These are phyloP conservation scores for Ormosia emarginata DNA, from an alignment of 306 rosid genomes.

Conservation along the genomic window DNA sequence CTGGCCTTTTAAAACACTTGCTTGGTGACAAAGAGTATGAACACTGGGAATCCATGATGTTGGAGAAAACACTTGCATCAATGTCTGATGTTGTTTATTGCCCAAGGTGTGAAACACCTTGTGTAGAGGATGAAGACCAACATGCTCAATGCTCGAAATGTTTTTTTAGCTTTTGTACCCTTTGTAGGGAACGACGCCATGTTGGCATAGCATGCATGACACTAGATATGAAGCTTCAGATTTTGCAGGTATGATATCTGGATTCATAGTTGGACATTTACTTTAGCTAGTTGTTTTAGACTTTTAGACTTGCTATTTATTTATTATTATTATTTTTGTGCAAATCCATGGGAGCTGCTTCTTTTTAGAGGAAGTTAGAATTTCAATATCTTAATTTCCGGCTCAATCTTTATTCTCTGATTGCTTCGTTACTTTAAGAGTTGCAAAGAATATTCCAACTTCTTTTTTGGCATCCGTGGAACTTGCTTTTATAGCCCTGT, in stretches of 20 bases:
- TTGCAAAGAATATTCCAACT: background rate
- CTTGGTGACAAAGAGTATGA: slow-evolving; percentile 67
- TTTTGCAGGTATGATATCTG: slow-evolving; percentile 59
- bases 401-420: slow-evolving; percentile 6
- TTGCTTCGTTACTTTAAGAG: background rate
- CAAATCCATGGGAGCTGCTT: background rate
- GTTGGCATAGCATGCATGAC: slow-evolving; percentile 78
- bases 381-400: slow-evolving; percentile 1
- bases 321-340: background rate
- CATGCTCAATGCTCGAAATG: slow-evolving; percentile 86
- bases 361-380: background rate
- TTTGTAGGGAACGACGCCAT: slow-evolving; percentile 83
- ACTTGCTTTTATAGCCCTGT: background rate
- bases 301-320: background rate
- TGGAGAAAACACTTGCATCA: slow-evolving; percentile 70
- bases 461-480: background rate
- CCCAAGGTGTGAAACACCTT: slow-evolving; percentile 88
- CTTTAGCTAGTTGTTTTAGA: background rate
- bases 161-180: slow-evolving; percentile 84
- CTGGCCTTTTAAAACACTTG: slow-evolving; percentile 61
- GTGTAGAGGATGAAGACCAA: slow-evolving; percentile 80
- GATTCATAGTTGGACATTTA: background rate
- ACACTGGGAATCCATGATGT: slow-evolving; percentile 77
- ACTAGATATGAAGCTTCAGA: slow-evolving; percentile 60
- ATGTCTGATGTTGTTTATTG: slow-evolving; percentile 83